Conservation (phyloP, 1,284 basidiomycete species). For the Omphalotus olearius region DNA sequence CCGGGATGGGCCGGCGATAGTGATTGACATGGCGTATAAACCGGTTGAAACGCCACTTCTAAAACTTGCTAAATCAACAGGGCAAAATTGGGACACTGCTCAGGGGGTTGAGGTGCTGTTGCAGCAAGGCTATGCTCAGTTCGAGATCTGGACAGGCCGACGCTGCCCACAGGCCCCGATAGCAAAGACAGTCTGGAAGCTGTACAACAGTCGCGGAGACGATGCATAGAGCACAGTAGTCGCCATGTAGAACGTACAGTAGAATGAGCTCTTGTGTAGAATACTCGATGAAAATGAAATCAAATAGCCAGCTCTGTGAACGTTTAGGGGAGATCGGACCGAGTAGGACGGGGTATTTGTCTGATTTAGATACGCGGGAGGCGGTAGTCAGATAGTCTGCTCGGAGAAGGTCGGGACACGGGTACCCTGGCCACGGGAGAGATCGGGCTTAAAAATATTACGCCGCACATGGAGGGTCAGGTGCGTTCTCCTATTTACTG, state of each 20-base stretch:
- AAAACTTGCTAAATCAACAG: constrained; percentile 43
- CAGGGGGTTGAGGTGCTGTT: constrained; percentile 81
- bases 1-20: constrained; percentile 49
- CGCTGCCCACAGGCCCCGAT: constrained; percentile 47
- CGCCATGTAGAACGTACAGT: not conserved
- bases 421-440: too few relatives aligned
- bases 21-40: constrained; percentile 92
- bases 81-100: constrained; percentile 67
- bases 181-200: constrained; percentile 43
- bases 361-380: too few relatives aligned
- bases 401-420: too few relatives aligned
- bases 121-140: constrained; percentile 86
- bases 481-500: too few relatives aligned
- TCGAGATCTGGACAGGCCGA: constrained; percentile 77
- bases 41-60: constrained; percentile 74
- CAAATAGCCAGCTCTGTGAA: too few relatives aligned
- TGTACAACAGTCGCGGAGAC: constrained; percentile 28
- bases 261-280: not conserved
- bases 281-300: not conserved
- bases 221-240: not conserved
- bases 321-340: too few relatives aligned
- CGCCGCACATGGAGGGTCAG: too few relatives aligned
- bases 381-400: too few relatives aligned
- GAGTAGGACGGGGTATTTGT: too few relatives aligned
- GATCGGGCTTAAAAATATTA: too few relatives aligned